Conservation (phyloP, 768 basidiomycete species). For the Trametes villosa region DNA sequence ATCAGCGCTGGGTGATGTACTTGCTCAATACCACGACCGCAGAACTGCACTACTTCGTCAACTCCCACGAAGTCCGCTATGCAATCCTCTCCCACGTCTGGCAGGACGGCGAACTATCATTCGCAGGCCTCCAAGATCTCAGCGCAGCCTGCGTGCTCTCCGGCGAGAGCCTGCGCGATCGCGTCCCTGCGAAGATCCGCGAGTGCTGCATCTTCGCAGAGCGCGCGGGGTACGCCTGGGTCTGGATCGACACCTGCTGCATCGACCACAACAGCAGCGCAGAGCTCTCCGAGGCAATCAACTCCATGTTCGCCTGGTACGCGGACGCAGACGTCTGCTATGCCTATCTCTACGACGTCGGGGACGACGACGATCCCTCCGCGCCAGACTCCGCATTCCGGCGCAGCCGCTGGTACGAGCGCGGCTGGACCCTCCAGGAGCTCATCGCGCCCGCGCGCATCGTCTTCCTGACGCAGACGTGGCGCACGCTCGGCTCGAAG, state of each 20-base stretch:
- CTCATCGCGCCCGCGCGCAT: slow-evolving; percentile 6
- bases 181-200: neutral
- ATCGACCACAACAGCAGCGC: slow-evolving; percentile 10
- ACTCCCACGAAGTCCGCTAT: neutral
- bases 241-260: slow-evolving; percentile 8
- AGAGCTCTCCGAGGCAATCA: slow-evolving; percentile 15
- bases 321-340: neutral
- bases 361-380: neutral
- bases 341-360: slow-evolving; percentile 2
- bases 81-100: slow-evolving; percentile 1
- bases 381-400: slow-evolving; percentile 2
- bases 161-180: neutral
- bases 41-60: neutral
- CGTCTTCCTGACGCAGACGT: neutral
- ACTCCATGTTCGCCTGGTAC: slow-evolving; percentile 11
- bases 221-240: neutral
- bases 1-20: too few species aligned
- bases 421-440: slow-evolving; percentile 13
- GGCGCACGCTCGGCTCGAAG: neutral
- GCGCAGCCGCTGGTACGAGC: neutral
- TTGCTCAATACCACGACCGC: neutral
- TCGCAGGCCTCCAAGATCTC: neutral
- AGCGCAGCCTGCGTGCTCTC: neutral
- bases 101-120: slow-evolving; percentile 5
- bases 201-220: neutral